Conservation (phyloP, 345 rosid genomes). For the Hypericum perforatum region DNA sequence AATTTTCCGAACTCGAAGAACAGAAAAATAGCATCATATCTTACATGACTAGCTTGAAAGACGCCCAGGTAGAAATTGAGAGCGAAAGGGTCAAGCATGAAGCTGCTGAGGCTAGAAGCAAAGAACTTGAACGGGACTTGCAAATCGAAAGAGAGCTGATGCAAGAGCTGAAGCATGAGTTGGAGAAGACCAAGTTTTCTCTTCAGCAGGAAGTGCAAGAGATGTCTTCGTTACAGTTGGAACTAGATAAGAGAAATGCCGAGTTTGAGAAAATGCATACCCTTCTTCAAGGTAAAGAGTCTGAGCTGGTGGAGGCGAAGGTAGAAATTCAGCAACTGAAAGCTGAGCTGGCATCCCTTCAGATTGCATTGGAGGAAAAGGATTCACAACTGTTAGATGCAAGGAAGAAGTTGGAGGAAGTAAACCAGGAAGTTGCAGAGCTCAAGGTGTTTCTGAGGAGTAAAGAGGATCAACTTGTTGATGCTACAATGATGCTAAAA, state of each 20-base stretch:
- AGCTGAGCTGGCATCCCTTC: slow-evolving; percentile 63
- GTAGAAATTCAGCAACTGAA: slow-evolving; percentile 72
- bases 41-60: slow-evolving; percentile 54
- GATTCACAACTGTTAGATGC: slow-evolving; percentile 49
- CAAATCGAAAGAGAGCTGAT: slow-evolving; percentile 37
- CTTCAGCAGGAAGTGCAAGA: slow-evolving; percentile 49
- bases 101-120: slow-evolving; percentile 54
- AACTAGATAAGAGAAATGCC: slow-evolving; percentile 39
- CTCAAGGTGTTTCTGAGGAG: slow-evolving; percentile 45
- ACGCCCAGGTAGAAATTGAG: slow-evolving; percentile 63
- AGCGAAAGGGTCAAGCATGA: slow-evolving; percentile 57
- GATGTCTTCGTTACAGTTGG: slow-evolving; percentile 32
- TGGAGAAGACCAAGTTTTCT: slow-evolving; percentile 43
- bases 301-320: slow-evolving; percentile 68
- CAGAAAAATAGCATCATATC: slow-evolving; percentile 43
- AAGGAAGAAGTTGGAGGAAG: slow-evolving; percentile 47
- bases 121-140: slow-evolving; percentile 51
- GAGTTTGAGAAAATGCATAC: slow-evolving; percentile 44
- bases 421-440: slow-evolving; percentile 45
- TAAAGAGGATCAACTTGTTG: slow-evolving; percentile 51
- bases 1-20: slow-evolving; percentile 52
- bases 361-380: slow-evolving; percentile 47
- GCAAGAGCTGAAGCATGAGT: slow-evolving; percentile 41
- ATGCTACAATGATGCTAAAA: slow-evolving; percentile 42
- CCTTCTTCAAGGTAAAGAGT: slow-evolving; percentile 52